phyloP scores from a whole-genome alignment of 768 basidiomycete species.

The Mycena maculata region DNA sequence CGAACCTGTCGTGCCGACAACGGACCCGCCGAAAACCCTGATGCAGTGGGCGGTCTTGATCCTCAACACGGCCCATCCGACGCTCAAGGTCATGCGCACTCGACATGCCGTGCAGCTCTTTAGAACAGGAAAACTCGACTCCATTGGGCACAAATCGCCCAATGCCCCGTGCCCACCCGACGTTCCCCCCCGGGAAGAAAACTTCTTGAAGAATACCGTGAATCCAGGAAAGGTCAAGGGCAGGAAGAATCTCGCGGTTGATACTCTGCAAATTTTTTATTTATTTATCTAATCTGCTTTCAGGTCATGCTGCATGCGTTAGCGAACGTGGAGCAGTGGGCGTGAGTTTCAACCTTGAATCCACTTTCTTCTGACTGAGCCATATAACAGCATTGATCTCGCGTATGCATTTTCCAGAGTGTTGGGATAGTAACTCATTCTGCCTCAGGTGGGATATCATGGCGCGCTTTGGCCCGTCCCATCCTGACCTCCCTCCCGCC shows the following conservation, averaged over 20 bases:
- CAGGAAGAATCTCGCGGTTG: conserved; percentile 68
- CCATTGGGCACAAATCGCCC: conserved; percentile 69
- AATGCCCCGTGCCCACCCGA: conserved; percentile 67
- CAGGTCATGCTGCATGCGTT: conserved; percentile 80
- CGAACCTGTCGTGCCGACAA: conserved; percentile 63
- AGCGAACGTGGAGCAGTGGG: conserved; percentile 91
- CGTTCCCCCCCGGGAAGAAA: conserved; percentile 70
- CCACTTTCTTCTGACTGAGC: conserved; percentile 1
- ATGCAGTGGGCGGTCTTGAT: conserved; percentile 86
- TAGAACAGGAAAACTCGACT: conserved; percentile 73
- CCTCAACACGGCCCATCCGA: conserved; percentile 78
- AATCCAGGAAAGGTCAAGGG: conserved; percentile 69
- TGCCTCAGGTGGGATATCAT: conserved; percentile 81
- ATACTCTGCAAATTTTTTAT: neutral
- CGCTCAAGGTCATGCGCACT: conserved; percentile 76
- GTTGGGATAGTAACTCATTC: neutral
- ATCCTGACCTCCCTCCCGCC: conserved; percentile 71
- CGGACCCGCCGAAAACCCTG: conserved; percentile 69
- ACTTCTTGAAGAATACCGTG: conserved; percentile 62
- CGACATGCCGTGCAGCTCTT: conserved; percentile 76
- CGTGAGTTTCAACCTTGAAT: conserved; percentile 56
- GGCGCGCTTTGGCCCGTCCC: conserved; percentile 74
- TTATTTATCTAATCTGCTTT: neutral
- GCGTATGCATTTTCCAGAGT: conserved; percentile 59
- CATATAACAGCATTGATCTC: conserved; percentile 68